These are phyloP conservation scores for Phytopythium vexans DNA, from an alignment of 352 stramenopile genomes.

Conservation along the genomic window DNA sequence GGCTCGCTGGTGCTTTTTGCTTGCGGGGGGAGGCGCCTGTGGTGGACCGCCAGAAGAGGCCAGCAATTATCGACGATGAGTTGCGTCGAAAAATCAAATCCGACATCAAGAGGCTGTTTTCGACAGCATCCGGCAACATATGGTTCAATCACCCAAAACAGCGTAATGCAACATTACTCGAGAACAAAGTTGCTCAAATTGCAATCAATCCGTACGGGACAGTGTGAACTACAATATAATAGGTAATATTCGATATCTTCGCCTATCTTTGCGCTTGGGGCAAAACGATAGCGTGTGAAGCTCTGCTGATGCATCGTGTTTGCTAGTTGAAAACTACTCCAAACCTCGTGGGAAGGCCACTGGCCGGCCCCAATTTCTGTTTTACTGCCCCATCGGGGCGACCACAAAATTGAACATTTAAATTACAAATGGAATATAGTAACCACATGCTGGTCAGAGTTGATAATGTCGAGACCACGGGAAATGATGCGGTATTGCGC, in stretches of 20 bases:
- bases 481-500: too few species aligned
- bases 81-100: conserved; percentile 1
- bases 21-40: conserved; percentile 5
- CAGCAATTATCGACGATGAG: too few species aligned
- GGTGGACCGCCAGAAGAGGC: conserved; percentile 3
- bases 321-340: conserved; percentile 95
- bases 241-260: background rate
- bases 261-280: conserved; percentile 90
- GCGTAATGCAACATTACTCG: too few species aligned
- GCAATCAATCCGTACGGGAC: conserved; percentile 26
- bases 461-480: too few species aligned
- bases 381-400: conserved; percentile 65
- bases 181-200: background rate
- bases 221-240: conserved; percentile 5
- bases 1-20: conserved; percentile 18
- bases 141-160: too few species aligned
- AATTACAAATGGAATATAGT: too few species aligned
- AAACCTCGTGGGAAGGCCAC: conserved; percentile 88
- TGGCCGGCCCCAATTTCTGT: conserved; percentile 92
- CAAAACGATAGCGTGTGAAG: conserved; percentile 93
- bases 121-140: background rate
- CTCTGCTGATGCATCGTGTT: conserved; percentile 93
- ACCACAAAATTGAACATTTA: too few species aligned
- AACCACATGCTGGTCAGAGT: too few species aligned
- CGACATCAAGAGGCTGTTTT: background rate